Evolutionary conservation across 371 early-diverging fungal species (phyloP).

Genomic region (Parasitella parasitica): DNA sequence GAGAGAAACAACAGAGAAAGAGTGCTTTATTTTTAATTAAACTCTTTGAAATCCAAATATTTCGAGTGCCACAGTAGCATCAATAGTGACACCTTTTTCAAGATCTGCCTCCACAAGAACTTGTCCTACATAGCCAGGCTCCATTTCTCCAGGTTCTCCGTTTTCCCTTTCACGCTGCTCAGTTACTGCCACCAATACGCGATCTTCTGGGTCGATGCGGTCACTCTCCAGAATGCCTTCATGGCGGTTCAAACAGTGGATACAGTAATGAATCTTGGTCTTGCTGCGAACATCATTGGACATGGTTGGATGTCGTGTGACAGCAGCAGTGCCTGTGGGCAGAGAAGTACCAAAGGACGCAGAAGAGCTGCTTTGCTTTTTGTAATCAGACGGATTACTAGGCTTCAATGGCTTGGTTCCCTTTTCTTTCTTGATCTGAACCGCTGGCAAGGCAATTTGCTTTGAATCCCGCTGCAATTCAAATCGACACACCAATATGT

Average conservation of each 20-base stretch:
- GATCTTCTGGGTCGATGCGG: slow-evolving; percentile 40
- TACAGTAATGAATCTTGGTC: slow-evolving; percentile 41
- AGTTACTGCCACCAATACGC: slow-evolving; percentile 40
- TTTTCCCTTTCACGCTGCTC: slow-evolving; percentile 27
- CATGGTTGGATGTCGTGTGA: too few species aligned
- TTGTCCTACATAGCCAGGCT: slow-evolving; percentile 33
- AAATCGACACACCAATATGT: slow-evolving; percentile 36
- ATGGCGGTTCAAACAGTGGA: slow-evolving; percentile 44
- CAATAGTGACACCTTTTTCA: slow-evolving; percentile 19
- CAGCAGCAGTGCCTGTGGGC: too few species aligned
- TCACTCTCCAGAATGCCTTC: slow-evolving; percentile 22
- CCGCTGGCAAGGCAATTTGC: slow-evolving; percentile 1
- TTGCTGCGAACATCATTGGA: slow-evolving; percentile 2
- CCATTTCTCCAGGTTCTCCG: slow-evolving; percentile 22
- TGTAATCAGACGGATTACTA: too few species aligned
- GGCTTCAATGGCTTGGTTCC: neutral
- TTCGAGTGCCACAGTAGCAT: slow-evolving; percentile 34
- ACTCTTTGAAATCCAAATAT: slow-evolving; percentile 32
- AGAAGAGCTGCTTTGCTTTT: too few species aligned
- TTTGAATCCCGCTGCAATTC: slow-evolving; percentile 34
- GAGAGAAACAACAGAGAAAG: neutral
- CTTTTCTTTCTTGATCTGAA: slow-evolving; percentile 3
- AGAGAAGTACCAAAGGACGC: too few species aligned
- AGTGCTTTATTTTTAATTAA: slow-evolving; percentile 1
- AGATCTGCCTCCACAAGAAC: slow-evolving; percentile 18